Conservation (phyloP, 257 asterid species). For the Solanum okadae region DNA sequence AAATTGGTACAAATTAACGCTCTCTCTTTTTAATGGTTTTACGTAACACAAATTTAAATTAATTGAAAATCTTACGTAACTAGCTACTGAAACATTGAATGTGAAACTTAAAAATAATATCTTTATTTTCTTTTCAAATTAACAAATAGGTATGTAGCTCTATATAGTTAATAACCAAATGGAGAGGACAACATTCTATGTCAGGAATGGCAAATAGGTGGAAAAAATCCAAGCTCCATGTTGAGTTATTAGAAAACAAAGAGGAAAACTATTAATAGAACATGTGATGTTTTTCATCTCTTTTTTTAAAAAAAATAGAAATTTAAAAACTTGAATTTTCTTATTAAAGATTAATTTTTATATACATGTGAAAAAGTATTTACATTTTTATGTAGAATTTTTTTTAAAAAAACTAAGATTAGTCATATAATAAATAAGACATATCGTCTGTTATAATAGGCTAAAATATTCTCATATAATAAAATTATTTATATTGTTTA, state of each 20-base stretch:
- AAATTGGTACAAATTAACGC: neutral
- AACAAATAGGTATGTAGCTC: neutral
- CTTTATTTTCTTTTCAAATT: neutral
- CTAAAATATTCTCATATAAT: neutral
- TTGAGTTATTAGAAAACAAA: neutral
- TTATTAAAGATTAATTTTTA: neutral
- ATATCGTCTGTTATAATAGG: neutral
- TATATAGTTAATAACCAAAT: neutral
- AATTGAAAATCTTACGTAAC: neutral
- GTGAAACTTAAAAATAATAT: neutral
- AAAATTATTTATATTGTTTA: neutral
- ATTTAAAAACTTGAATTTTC: neutral
- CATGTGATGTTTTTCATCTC: neutral
- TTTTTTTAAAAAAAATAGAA: neutral
- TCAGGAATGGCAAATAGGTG: neutral
- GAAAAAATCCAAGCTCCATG: neutral
- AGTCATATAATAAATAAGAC: neutral
- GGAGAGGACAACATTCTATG: neutral
- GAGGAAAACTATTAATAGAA: neutral
- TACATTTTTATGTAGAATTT: neutral
- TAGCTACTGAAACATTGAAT: accelerated
- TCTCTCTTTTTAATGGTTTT: neutral
- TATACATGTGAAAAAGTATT: neutral
- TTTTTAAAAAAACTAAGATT: neutral
- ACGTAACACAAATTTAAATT: neutral